phyloP scores from a whole-genome alignment of 2,329 filamentous ascomycete species.

The Alternaria arborescens region DNA sequence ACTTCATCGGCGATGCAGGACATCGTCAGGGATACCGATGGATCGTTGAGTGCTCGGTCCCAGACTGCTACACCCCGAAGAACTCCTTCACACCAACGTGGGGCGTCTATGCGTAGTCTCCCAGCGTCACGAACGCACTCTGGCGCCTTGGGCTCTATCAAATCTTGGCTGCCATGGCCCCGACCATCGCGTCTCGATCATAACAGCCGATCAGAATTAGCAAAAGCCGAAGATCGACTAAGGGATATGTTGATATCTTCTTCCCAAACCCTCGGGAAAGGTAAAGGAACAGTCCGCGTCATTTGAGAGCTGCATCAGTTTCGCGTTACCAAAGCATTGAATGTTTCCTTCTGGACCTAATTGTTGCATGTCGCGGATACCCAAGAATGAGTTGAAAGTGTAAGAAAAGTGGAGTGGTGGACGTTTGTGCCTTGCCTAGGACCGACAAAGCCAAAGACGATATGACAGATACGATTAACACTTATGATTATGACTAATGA shows the following conservation, averaged over 20 bases:
- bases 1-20: slow-evolving; percentile 40
- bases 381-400: slow-evolving; percentile 4
- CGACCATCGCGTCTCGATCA: slow-evolving; percentile 30
- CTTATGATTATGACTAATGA: slow-evolving; percentile 12
- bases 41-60: slow-evolving; percentile 16
- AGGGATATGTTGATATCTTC: slow-evolving; percentile 43
- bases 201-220: slow-evolving; percentile 32
- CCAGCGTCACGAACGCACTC: slow-evolving; percentile 34
- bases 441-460: background rate
- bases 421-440: background rate
- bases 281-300: slow-evolving; percentile 36
- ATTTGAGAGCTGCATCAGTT: slow-evolving; percentile 16
- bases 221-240: slow-evolving; percentile 43
- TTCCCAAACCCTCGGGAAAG: slow-evolving; percentile 37
- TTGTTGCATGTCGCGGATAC: background rate
- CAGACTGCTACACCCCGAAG: slow-evolving; percentile 22
- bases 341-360: background rate
- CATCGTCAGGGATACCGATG: slow-evolving; percentile 20
- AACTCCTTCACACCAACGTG: slow-evolving; percentile 30
- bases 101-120: slow-evolving; percentile 33
- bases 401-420: background rate
- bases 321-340: background rate
- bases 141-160: slow-evolving; percentile 41
- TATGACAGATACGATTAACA: background rate
- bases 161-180: slow-evolving; percentile 50